A percentile compares a stretch with the other conserved stretches of the same genome.
These are phyloP conservation scores for Fusarium oxysporum DNA, from an alignment of 2,329 filamentous ascomycete genomes.

Conservation along the genomic window DNA sequence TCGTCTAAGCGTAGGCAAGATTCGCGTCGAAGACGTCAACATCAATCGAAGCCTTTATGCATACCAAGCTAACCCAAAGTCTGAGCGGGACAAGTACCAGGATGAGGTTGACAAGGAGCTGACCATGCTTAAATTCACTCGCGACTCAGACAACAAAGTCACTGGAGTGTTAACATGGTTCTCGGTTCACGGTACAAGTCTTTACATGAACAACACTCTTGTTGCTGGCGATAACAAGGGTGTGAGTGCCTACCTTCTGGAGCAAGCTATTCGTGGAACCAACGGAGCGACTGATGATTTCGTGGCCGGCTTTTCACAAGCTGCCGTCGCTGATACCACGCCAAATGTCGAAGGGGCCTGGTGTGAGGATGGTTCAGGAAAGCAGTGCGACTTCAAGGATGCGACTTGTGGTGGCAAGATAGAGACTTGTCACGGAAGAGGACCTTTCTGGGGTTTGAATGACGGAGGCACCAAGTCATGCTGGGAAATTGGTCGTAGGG, in stretches of 20 bases:
- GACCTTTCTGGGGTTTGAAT: conserved; percentile 5
- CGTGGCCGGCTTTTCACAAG: background rate
- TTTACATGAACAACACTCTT: conserved; percentile 13
- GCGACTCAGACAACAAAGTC: background rate
- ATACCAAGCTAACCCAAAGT: background rate
- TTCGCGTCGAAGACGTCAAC: conserved; percentile 1
- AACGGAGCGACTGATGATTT: background rate
- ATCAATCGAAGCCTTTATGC: conserved; percentile 18
- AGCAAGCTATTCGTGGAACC: background rate
- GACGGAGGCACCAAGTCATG: conserved; percentile 7
- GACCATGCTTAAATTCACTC: conserved; percentile 11
- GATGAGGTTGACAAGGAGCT: conserved; percentile 15
- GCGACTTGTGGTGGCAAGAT: background rate
- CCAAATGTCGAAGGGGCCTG: conserved; percentile 13
- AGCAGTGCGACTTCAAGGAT: conserved; percentile 8
- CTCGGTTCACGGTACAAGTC: background rate
- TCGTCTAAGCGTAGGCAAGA: conserved; percentile 5
- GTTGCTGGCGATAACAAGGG: conserved; percentile 7
- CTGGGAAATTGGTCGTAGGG: conserved; percentile 12
- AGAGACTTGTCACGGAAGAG: background rate
- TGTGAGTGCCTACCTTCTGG: background rate
- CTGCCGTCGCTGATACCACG: background rate
- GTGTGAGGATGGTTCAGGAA: conserved; percentile 8
- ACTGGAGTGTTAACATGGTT: conserved; percentile 1
- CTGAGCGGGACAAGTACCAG: background rate